These are phyloP conservation scores for Metahyphopichia silvanorum DNA, from an alignment of 805 yeast species.

Conservation along the genomic window DNA sequence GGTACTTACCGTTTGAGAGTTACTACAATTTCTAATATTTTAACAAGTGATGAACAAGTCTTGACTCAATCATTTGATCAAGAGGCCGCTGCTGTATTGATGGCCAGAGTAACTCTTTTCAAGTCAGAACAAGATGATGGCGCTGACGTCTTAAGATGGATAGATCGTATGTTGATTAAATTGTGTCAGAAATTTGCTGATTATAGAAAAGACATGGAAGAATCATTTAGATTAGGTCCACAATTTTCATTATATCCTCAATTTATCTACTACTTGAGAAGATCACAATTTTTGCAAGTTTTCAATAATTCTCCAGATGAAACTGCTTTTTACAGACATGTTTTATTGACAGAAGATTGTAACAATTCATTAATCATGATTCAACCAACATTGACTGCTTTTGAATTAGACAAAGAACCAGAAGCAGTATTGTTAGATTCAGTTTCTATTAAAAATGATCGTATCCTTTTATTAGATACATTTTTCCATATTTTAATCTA, in stretches of 20 bases:
- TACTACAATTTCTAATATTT: constrained; percentile 69
- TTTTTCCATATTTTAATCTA: constrained; percentile 94
- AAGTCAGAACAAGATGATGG: constrained; percentile 80
- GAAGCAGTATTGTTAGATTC: constrained; percentile 92
- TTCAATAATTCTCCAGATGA: constrained; percentile 99
- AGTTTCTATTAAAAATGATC: constrained; percentile 84
- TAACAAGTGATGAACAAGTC: constrained; percentile 47
- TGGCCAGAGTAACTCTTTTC: constrained; percentile 87
- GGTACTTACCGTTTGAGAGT: constrained; percentile 88
- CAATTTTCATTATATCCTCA: constrained; percentile 90
- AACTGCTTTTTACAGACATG: constrained; percentile 94
- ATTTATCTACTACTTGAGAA: constrained; percentile 90
- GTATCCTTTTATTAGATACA: constrained; percentile 85
- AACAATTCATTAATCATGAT: constrained; percentile 94
- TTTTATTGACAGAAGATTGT: constrained; percentile 85
- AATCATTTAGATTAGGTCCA: constrained; percentile 77
- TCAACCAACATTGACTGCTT: constrained; percentile 92
- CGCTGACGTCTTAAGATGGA: constrained; percentile 91
- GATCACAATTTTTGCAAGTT: constrained; percentile 93
- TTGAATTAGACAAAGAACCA: constrained; percentile 74
- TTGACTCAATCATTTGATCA: constrained; percentile 83
- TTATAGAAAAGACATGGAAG: constrained; percentile 81
- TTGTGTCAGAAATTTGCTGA: constrained; percentile 93
- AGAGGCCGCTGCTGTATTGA: constrained; percentile 94
- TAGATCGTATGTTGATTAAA: constrained; percentile 85